Evolutionary conservation across 2,329 filamentous ascomycete species (phyloP).

Genomic region (Claviceps lovelessii): DNA sequence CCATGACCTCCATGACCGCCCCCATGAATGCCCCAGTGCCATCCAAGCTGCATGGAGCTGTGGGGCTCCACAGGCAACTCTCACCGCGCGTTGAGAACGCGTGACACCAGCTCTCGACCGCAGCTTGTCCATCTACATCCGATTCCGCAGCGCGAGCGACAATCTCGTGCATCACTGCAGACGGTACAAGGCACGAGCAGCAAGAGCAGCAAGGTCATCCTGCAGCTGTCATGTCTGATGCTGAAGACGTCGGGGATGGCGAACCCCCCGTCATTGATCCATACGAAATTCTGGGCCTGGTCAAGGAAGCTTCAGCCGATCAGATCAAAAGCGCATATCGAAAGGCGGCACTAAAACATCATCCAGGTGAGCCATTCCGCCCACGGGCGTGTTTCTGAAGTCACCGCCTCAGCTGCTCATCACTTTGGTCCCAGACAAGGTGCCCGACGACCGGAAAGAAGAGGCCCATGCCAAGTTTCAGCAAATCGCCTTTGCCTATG

Average conservation of each 20-base stretch:
- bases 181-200: neutral
- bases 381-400: neutral
- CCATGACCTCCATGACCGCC: neutral
- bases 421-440: slow-evolving; percentile 50
- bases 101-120: slow-evolving; percentile 6
- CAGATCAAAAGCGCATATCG: slow-evolving; percentile 86
- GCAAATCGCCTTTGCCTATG: slow-evolving; percentile 83
- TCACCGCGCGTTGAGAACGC: slow-evolving; percentile 7
- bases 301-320: slow-evolving; percentile 55
- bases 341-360: slow-evolving; percentile 74
- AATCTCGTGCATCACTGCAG: neutral
- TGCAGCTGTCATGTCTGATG: slow-evolving; percentile 26
- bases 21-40: neutral
- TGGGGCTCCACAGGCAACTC: neutral
- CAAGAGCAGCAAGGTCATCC: neutral
- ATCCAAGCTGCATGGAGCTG: slow-evolving; percentile 2
- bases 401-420: neutral
- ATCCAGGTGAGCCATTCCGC: slow-evolving; percentile 48
- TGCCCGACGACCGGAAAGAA: slow-evolving; percentile 48
- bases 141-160: neutral
- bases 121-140: neutral
- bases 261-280: slow-evolving; percentile 56
- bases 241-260: slow-evolving; percentile 38
- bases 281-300: slow-evolving; percentile 64
- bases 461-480: slow-evolving; percentile 73